A percentile compares a stretch with the other conserved stretches of the same genome.
phyloP scores from a whole-genome alignment of 768 basidiomycete genomes.

The Xerocomellus intermedius region DNA sequence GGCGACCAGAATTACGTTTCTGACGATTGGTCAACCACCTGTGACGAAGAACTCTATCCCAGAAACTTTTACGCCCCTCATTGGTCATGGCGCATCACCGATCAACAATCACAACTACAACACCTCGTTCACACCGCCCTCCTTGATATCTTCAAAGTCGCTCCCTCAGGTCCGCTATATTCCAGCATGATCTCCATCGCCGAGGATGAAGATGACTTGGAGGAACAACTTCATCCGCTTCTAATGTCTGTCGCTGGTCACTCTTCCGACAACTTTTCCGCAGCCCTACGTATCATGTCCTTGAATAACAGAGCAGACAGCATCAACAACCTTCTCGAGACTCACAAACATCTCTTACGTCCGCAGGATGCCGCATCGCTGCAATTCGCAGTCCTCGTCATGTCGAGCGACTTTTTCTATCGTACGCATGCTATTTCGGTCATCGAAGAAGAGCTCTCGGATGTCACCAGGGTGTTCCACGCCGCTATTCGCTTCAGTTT shows the following conservation, averaged over 20 bases:
- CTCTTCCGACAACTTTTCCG: conserved; percentile 51
- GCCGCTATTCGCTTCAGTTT: conserved; percentile 47
- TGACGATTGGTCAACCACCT: conserved; percentile 19
- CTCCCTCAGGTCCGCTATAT: conserved; percentile 50
- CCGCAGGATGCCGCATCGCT: conserved; percentile 50
- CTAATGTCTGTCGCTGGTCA: conserved; percentile 43
- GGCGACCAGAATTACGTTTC: conserved; percentile 28
- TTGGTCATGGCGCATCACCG: conserved; percentile 47
- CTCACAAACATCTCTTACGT: conserved; percentile 56
- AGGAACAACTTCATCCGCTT: conserved; percentile 35
- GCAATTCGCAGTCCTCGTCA: conserved; percentile 43
- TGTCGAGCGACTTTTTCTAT: conserved; percentile 32
- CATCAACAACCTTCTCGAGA: conserved; percentile 43
- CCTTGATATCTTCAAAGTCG: conserved; percentile 45
- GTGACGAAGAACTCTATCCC: conserved; percentile 23
- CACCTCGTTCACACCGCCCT: conserved; percentile 46
- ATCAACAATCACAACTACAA: conserved; percentile 41
- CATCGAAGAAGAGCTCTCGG: conserved; percentile 52
- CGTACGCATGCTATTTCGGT: conserved; percentile 39
- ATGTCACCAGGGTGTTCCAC: conserved; percentile 43
- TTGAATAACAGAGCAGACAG: conserved; percentile 33
- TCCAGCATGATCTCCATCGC: conserved; percentile 41
- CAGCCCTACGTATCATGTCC: conserved; percentile 54
- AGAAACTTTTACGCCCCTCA: conserved; percentile 45
- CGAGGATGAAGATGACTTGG: conserved; percentile 31